These are phyloP conservation scores for Hygrocybe punicea DNA, from an alignment of 768 basidiomycete genomes.

Conservation along the genomic window DNA sequence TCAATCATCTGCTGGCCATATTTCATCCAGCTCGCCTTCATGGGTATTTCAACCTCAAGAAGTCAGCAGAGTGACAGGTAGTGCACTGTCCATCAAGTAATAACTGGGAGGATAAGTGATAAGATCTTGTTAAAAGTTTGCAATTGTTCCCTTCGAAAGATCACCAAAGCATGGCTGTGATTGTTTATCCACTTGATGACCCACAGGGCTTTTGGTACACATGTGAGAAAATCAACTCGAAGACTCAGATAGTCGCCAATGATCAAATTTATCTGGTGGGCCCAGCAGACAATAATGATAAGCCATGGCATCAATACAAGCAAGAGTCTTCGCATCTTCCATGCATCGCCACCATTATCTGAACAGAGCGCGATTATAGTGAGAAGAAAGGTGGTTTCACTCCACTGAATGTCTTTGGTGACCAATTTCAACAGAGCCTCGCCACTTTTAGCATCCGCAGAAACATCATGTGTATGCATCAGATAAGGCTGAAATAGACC, in stretches of 20 bases:
- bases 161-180: constrained; percentile 20
- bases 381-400: constrained; percentile 12
- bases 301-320: constrained; percentile 14
- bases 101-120: constrained; percentile 19
- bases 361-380: constrained; percentile 21
- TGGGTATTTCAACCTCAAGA: constrained; percentile 8
- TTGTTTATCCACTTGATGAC: constrained; percentile 29
- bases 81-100: constrained; percentile 19
- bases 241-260: constrained; percentile 20
- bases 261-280: constrained; percentile 27
- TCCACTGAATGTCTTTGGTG: constrained; percentile 21
- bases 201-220: constrained; percentile 7
- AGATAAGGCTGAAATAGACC: constrained; percentile 8
- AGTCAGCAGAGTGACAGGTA: constrained; percentile 12
- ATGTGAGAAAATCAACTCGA: constrained; percentile 12
- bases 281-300: constrained; percentile 22
- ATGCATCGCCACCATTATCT: constrained; percentile 25
- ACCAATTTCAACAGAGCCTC: constrained; percentile 22
- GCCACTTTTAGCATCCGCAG: constrained; percentile 24
- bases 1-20: constrained; percentile 6
- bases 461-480: constrained; percentile 20
- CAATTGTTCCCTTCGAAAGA: constrained; percentile 17
- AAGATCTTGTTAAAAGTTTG: constrained; percentile 11
- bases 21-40: constrained; percentile 6
- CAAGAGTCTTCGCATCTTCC: constrained; percentile 7